These are phyloP conservation scores for Calonectria naviculata DNA, from an alignment of 2,329 filamentous ascomycete genomes.

Conservation along the genomic window DNA sequence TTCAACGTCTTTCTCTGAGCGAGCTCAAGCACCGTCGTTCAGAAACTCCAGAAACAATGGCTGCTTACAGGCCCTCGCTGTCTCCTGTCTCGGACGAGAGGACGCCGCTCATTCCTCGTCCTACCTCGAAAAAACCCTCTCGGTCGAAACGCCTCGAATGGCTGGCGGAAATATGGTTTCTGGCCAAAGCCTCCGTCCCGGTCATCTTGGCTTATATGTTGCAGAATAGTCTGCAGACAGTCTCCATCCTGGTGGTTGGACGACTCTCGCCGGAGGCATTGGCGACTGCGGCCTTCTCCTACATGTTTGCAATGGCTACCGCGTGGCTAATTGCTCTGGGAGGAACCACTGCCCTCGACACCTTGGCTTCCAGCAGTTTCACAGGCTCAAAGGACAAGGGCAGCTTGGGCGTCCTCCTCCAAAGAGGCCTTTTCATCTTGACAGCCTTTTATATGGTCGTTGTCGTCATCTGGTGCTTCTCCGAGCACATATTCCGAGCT, in stretches of 20 bases:
- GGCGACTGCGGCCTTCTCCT: constrained; percentile 85
- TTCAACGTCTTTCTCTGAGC: not conserved
- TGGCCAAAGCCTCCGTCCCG: constrained; percentile 77
- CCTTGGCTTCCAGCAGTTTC: constrained; percentile 83
- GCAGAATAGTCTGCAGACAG: constrained; percentile 86
- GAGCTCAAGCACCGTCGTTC: not conserved
- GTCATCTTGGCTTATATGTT: constrained; percentile 88
- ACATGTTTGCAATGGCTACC: constrained; percentile 94
- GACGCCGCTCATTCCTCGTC: constrained; percentile 26
- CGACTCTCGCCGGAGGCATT: constrained; percentile 82
- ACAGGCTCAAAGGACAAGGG: constrained; percentile 84
- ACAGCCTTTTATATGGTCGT: constrained; percentile 79
- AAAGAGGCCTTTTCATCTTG: constrained; percentile 80
- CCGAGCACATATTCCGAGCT: constrained; percentile 77
- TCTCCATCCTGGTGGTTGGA: constrained; percentile 85
- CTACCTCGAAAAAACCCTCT: not conserved
- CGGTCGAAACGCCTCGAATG: constrained; percentile 26
- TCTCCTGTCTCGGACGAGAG: constrained; percentile 28
- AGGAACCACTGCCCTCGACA: constrained; percentile 88
- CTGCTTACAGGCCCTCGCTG: not conserved
- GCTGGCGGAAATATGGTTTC: constrained; percentile 49
- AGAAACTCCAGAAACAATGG: not conserved
- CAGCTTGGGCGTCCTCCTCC: constrained; percentile 81
- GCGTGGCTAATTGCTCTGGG: constrained; percentile 89
- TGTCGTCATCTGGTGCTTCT: constrained; percentile 78